phyloP scores from a whole-genome alignment of 805 yeast genomes.

The Kregervanrija delftensis region DNA sequence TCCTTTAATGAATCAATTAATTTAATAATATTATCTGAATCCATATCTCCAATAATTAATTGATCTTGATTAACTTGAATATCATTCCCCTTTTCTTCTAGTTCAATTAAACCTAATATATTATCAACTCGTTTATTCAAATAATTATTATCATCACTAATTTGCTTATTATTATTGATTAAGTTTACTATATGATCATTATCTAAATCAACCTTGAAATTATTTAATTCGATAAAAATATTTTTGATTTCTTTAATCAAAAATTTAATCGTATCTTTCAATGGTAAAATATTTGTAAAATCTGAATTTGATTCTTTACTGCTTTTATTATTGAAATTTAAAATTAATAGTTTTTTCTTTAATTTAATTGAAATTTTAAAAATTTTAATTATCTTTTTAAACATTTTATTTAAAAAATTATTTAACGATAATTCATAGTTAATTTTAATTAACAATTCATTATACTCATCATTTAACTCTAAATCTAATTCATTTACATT shows the following conservation, averaged over 20 bases:
- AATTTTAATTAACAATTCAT: conserved; percentile 31
- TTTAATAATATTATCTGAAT: background rate
- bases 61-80: too few relatives aligned
- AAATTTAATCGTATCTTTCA: conserved; percentile 22
- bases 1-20: background rate
- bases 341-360: conserved; percentile 6
- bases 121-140: conserved; percentile 12
- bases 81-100: too few relatives aligned
- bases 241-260: conserved; percentile 18
- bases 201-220: conserved; percentile 8
- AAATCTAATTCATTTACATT: conserved; percentile 14
- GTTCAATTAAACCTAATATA: conserved; percentile 10
- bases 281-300: conserved; percentile 17
- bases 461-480: conserved; percentile 17
- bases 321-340: conserved; percentile 7
- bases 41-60: too few relatives aligned
- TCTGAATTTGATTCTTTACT: background rate
- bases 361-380: conserved; percentile 22
- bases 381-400: conserved; percentile 33
- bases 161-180: conserved; percentile 10
- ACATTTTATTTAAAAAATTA: conserved; percentile 32
- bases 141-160: conserved; percentile 10
- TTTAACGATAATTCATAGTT: conserved; percentile 38
- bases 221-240: conserved; percentile 14
- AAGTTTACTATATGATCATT: conserved; percentile 6